A percentile compares a stretch with the other conserved stretches of the same genome.
These are phyloP conservation scores for Chaetoceros muelleri DNA, from an alignment of 108 stramenopile genomes.

Conservation along the genomic window DNA sequence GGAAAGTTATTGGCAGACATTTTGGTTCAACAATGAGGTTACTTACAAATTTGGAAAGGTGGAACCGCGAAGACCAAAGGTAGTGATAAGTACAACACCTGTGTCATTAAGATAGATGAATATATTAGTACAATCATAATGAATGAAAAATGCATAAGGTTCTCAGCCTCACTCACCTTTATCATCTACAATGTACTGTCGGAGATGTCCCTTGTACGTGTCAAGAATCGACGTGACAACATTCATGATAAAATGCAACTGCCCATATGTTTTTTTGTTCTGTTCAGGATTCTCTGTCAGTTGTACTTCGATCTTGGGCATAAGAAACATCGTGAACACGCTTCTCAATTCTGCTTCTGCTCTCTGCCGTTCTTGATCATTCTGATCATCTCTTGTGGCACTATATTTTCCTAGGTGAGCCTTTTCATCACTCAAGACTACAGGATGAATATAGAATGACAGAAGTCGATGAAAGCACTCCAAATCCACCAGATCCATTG, in stretches of 20 bases:
- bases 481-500: slow-evolving; percentile 26
- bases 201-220: slow-evolving; percentile 44
- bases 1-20: neutral
- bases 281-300: slow-evolving; percentile 7
- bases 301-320: slow-evolving; percentile 15
- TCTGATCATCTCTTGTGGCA: no score
- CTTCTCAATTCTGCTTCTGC: slow-evolving; percentile 57
- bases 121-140: slow-evolving; percentile 4
- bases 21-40: neutral
- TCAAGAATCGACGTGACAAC: slow-evolving; percentile 36
- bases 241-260: slow-evolving; percentile 57
- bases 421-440: slow-evolving; percentile 45
- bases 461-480: slow-evolving; percentile 29
- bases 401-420: slow-evolving; percentile 13
- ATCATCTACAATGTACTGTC: slow-evolving; percentile 75
- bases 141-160: neutral
- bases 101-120: slow-evolving; percentile 31
- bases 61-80: slow-evolving; percentile 64
- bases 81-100: slow-evolving; percentile 58
- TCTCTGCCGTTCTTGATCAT: slow-evolving; percentile 28
- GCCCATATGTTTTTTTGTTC: slow-evolving; percentile 21
- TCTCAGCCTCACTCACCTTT: slow-evolving; percentile 16
- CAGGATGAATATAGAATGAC: slow-evolving; percentile 69
- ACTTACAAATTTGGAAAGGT: slow-evolving; percentile 59
- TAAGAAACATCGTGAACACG: slow-evolving; percentile 55